Evolutionary conservation across 192 early-diverging fungal species (phyloP), one percentile per base, ranked within the genome.

Genomic region (Backusella psychrophila): DNA sequence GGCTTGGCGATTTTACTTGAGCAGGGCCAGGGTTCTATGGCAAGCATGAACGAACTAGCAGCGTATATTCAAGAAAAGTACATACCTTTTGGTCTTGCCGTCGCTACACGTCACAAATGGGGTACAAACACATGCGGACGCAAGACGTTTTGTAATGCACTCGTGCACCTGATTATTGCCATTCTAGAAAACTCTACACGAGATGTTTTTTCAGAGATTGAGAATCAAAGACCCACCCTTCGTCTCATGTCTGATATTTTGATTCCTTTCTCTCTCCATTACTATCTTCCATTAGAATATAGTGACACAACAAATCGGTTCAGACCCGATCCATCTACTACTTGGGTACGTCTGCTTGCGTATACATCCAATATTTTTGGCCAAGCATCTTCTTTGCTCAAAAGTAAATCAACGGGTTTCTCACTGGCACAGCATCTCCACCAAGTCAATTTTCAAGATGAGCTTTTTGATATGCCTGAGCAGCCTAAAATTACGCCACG

Each of bases 251-350:
- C 80, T 7, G 81, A 85, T 29, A 80, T 90, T 59, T 41, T 90
- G 1, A 83, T 87, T 29, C 89, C 89, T 0, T 75, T 87, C 38
- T 86, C 83, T 33, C 74, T 88, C 15, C 81, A 87, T 39, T 88
- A 85, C 67, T 79, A 84, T 69, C 75, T 81, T 1, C 34, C 75
- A 12, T 59, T 66, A 29, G 76, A 75, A 19, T 72, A 53, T 53
- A 76, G 46, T 19, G 41, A 73, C 65, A 49, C 41, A 7, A 21
- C 42, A 35, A 21, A 53, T 26, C n/a, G 35, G 23, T 67, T 29
- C 29, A 19, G 72, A 41, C 33, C 38, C 23, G 75, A 78, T 65
- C 72, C 75, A 26, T 59, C 72, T 26, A 53, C 42, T 67, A 66
- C 38, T 15, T 83, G 82, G 82, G 69, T 56, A 21, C 72, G 79